Percentiles rank a stretch among this genome's conserved stretches.
These are phyloP conservation scores for Sequoiadendron giganteum DNA, from an alignment of 75 land plant genomes.

Conservation along the genomic window DNA sequence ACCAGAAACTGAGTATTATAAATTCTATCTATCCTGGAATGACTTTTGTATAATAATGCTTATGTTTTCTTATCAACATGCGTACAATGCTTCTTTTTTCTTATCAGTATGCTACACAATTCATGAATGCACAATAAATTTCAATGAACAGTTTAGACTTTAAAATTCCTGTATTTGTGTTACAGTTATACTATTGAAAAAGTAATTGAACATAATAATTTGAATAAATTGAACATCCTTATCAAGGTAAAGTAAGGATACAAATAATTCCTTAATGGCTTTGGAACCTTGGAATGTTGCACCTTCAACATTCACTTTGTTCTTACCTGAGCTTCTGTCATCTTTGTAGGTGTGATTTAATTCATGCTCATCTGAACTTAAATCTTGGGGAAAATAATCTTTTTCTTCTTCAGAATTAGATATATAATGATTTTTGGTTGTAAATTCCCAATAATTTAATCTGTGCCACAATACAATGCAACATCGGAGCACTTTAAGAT, in stretches of 20 bases:
- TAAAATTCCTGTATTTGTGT: neutral
- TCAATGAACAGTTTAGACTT: neutral
- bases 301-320: neutral
- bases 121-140: neutral
- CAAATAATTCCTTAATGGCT: neutral
- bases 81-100: neutral
- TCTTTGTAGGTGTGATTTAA: neutral
- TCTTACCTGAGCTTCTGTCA: neutral
- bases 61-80: neutral
- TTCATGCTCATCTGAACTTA: neutral
- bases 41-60: too few species aligned
- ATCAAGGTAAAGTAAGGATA: neutral
- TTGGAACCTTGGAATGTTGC: neutral
- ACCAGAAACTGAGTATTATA: neutral
- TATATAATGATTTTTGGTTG: neutral
- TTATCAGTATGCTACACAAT: neutral
- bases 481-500: neutral
- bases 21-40: neutral
- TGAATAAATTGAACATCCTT: neutral
- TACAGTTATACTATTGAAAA: neutral
- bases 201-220: too few species aligned
- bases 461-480: neutral
- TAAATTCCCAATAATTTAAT: neutral
- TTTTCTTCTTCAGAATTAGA: neutral
- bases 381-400: neutral